Evolutionary conservation across 768 basidiomycete species (phyloP), one percentile per base, ranked within the genome.

Genomic region (Collybia sordida): DNA sequence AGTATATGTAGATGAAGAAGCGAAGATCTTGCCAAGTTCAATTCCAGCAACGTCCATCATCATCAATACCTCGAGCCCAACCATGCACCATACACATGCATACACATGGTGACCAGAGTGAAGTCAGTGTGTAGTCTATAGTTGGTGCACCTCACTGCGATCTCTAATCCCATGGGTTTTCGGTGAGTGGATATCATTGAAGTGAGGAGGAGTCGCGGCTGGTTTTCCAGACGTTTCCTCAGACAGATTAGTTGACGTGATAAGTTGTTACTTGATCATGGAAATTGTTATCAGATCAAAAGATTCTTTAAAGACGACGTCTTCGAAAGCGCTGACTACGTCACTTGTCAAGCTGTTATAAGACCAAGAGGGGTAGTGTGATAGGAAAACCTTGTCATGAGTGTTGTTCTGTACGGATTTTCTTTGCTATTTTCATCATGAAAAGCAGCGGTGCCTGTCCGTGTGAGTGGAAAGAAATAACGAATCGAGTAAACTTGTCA

Each of bases 271-370:
- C 11, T 31, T 14, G 9, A 31, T 31, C 9, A 31, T 31, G n/a
- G 39, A 19, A 40, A 40, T 40, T 40, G 7, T 40, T 40, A 40
- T 40, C 39, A 40, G 39, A 19, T 19, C 31, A 24, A 19, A 40
- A 25, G 21, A 22, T 47, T 36, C 37, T 12, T 39, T 39, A 8
- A 19, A 14, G 21, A 35, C 9, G 15, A 27, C 21, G 9, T 31
- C 19, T 49, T 28, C 31, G 27, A 51, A 45, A 31, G 54, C 31
- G 36, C 50, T 44, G 50, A 47, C 50, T 45, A 50, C 46, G 50
- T 51, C 50, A 57, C 28, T 43, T 59, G 53, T 52, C 50, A 56
- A 51, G 21, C 17, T 22, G 35, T 28, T 17, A 23, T 36, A 41
- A 46, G 19, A 40, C 31, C 31, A 31, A 31, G 31, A 31, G 3